A percentile compares a stretch with the other conserved stretches of the same genome.
Evolutionary conservation across 768 basidiomycete genomes (phyloP).

Genomic region (Lactarius tabidus): DNA sequence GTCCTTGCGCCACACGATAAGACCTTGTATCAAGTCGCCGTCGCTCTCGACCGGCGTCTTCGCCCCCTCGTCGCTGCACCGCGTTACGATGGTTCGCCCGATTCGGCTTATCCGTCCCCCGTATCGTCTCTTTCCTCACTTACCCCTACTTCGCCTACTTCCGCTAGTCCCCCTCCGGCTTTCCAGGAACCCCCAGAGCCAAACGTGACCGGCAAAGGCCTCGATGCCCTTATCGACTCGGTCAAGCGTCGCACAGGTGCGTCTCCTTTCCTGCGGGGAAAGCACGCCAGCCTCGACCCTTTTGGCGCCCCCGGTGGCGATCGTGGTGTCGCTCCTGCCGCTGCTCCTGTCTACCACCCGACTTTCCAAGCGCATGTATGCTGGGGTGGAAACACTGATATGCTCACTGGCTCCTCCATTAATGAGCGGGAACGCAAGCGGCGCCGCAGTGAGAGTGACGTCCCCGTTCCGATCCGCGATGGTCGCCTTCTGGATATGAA

Average conservation of each 20-base stretch:
- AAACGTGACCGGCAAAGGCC: slow-evolving; percentile 46
- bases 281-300: slow-evolving; percentile 48
- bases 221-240: slow-evolving; percentile 45
- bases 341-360: slow-evolving; percentile 28
- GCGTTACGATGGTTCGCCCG: slow-evolving; percentile 24
- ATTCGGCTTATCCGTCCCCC: slow-evolving; percentile 26
- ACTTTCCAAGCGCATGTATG: slow-evolving; percentile 33
- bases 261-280: slow-evolving; percentile 48
- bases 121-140: slow-evolving; percentile 24
- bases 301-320: slow-evolving; percentile 41
- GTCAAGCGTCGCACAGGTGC: slow-evolving; percentile 46
- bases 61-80: slow-evolving; percentile 28
- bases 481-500: slow-evolving; percentile 12
- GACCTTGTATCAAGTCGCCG: slow-evolving; percentile 39
- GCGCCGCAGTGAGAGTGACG: slow-evolving; percentile 15
- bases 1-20: slow-evolving; percentile 42
- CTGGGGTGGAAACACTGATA: slow-evolving; percentile 21
- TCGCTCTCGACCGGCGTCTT: slow-evolving; percentile 41
- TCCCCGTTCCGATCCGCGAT: slow-evolving; percentile 11
- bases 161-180: slow-evolving; percentile 25
- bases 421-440: slow-evolving; percentile 17
- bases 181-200: slow-evolving; percentile 37
- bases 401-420: background rate
- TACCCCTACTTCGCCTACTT: slow-evolving; percentile 15
- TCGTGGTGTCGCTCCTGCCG: slow-evolving; percentile 31